phyloP scores from a whole-genome alignment of 345 rosid genomes.

The Salix purpurea region DNA sequence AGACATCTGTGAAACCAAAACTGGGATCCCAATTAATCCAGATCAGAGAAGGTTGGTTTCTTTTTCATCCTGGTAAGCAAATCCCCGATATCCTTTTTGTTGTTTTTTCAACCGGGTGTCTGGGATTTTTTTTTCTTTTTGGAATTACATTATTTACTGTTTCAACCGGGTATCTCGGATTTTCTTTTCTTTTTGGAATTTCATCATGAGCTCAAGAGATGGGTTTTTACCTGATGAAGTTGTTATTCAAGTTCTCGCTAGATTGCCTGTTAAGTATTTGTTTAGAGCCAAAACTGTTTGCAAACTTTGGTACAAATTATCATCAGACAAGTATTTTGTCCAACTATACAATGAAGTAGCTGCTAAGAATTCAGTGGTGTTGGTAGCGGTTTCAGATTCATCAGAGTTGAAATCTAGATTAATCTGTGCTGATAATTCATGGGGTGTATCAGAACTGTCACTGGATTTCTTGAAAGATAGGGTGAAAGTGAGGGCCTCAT shows the following conservation, averaged over 20 bases:
- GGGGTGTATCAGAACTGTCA: slow-evolving; percentile 69
- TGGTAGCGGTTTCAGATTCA: slow-evolving; percentile 58
- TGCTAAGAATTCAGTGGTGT: slow-evolving; percentile 42
- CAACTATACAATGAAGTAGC: slow-evolving; percentile 51
- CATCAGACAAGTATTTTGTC: slow-evolving; percentile 55
- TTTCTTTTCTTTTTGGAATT: not conserved
- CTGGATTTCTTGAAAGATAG: slow-evolving; percentile 67
- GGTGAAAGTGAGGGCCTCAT: slow-evolving; percentile 71
- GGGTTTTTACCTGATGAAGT: slow-evolving; percentile 69
- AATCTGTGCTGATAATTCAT: slow-evolving; percentile 55
- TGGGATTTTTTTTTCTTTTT: not conserved
- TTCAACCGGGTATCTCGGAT: not conserved
- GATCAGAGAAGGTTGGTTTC: not conserved
- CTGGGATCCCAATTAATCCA: not conserved
- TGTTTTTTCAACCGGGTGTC: not conserved
- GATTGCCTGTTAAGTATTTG: slow-evolving; percentile 72
- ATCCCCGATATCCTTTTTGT: not conserved
- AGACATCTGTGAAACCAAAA: not conserved
- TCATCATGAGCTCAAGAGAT: slow-evolving; percentile 30
- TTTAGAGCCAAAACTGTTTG: slow-evolving; percentile 67
- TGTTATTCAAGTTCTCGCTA: slow-evolving; percentile 56
- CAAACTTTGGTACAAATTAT: slow-evolving; percentile 61
- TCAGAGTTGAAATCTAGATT: slow-evolving; percentile 45
- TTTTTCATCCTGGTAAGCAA: slow-evolving; percentile 12
- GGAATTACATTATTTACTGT: slow-evolving; percentile 1